These are phyloP conservation scores for Potentilla sterilis DNA, from an alignment of 306 rosid species.

Conservation along the genomic window DNA sequence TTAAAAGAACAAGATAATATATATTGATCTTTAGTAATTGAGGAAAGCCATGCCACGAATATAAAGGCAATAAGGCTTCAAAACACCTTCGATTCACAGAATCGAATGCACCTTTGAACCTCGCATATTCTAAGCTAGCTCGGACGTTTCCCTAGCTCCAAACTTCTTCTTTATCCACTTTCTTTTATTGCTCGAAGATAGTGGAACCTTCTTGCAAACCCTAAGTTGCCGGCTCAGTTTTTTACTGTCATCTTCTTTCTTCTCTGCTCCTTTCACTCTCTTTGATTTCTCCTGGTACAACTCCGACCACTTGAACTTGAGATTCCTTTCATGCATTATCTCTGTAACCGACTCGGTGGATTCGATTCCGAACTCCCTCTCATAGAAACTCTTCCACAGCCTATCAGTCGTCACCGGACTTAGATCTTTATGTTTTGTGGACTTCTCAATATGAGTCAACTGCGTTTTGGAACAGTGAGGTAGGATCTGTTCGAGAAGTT, in stretches of 20 bases:
- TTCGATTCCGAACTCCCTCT: not conserved
- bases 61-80: not conserved
- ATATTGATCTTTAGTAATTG: no score
- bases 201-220: not conserved
- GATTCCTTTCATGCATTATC: not conserved
- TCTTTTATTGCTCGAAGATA: no score
- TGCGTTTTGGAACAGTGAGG: not conserved
- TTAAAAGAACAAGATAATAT: no score
- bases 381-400: not conserved
- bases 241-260: not conserved
- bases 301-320: not conserved
- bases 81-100: not conserved
- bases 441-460: not conserved
- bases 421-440: not conserved
- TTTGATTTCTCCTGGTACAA: not conserved
- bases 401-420: not conserved
- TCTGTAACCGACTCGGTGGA: not conserved
- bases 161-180: not conserved
- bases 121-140: not conserved
- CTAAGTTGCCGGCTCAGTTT: not conserved
- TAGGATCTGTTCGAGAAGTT: not conserved
- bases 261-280: not conserved
- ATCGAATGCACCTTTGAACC: not conserved
- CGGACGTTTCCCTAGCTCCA: not conserved
- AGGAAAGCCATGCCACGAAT: not conserved